Evolutionary conservation across 306 rosid species (phyloP).

Genomic region (Malus orientalis): DNA sequence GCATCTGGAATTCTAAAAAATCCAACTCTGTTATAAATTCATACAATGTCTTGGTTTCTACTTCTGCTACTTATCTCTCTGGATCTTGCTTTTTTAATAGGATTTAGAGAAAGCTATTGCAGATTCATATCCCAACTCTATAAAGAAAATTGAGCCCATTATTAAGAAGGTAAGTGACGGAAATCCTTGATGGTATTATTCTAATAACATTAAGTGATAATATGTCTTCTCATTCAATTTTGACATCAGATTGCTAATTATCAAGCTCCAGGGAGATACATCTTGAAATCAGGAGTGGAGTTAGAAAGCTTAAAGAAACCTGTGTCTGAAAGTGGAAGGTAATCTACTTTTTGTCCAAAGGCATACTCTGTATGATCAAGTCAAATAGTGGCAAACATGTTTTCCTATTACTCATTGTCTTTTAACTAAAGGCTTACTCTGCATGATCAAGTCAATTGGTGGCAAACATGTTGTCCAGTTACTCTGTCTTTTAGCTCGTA

Average conservation of each 20-base stretch:
- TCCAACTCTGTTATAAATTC: not conserved
- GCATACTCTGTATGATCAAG: conserved; percentile 3
- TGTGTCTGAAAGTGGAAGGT: conserved; percentile 74
- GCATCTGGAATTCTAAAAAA: not conserved
- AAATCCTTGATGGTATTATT: conserved; percentile 21
- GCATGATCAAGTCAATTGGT: conserved; percentile 5
- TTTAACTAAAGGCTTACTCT: not conserved
- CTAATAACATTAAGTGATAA: conserved; percentile 20
- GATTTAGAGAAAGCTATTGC: conserved; percentile 83
- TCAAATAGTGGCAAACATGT: not conserved
- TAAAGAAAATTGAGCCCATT: conserved; percentile 65
- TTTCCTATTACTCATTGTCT: not conserved
- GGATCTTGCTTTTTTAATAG: conserved; percentile 30
- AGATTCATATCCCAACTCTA: conserved; percentile 56
- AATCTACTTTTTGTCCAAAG: conserved; percentile 15
- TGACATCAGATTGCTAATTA: conserved; percentile 68
- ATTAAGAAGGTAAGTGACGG: conserved; percentile 55
- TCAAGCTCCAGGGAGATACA: conserved; percentile 73
- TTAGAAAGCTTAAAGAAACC: conserved; percentile 61
- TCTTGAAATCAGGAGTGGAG: conserved; percentile 58
- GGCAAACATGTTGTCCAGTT: not conserved
- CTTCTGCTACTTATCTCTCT: not conserved
- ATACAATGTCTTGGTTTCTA: not conserved
- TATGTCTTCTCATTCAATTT: conserved; percentile 30
- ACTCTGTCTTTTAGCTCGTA: not conserved